These are phyloP conservation scores for Fagus sylvatica DNA, from an alignment of 306 rosid genomes.

Conservation along the genomic window DNA sequence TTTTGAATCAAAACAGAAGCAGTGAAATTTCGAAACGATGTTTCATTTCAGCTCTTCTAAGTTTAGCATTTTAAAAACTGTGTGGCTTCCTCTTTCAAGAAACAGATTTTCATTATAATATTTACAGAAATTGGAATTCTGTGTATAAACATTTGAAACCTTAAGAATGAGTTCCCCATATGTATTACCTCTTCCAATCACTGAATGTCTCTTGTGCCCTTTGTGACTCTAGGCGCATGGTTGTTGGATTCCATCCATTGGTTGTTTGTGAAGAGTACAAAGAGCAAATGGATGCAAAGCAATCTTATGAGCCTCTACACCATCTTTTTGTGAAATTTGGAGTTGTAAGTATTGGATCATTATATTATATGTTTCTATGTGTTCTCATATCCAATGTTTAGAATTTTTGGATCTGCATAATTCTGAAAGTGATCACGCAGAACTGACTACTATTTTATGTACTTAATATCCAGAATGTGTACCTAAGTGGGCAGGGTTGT, in stretches of 20 bases:
- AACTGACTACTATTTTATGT: background rate
- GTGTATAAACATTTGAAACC: background rate
- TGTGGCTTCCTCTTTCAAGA: background rate
- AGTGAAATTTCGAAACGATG: background rate
- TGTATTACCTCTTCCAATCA: background rate
- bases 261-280: conserved; percentile 36
- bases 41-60: background rate
- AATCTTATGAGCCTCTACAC: conserved; percentile 30
- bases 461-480: conserved; percentile 43
- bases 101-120: background rate
- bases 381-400: background rate
- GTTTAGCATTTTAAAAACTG: background rate
- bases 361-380: background rate
- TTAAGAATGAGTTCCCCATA: background rate
- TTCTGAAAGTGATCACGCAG: background rate
- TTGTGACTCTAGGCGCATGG: conserved; percentile 41
- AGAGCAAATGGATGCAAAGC: conserved; percentile 26
- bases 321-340: conserved; percentile 34
- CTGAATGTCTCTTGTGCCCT: conserved; percentile 14
- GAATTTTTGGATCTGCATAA: background rate
- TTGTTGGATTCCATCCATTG: conserved; percentile 51
- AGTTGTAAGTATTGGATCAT: conserved; percentile 42
- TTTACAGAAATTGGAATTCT: background rate
- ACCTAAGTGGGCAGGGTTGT: conserved; percentile 56
- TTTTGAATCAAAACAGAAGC: background rate